Conservation (phyloP, 78 protist species). For the Dictyostelium citrinum region DNA sequence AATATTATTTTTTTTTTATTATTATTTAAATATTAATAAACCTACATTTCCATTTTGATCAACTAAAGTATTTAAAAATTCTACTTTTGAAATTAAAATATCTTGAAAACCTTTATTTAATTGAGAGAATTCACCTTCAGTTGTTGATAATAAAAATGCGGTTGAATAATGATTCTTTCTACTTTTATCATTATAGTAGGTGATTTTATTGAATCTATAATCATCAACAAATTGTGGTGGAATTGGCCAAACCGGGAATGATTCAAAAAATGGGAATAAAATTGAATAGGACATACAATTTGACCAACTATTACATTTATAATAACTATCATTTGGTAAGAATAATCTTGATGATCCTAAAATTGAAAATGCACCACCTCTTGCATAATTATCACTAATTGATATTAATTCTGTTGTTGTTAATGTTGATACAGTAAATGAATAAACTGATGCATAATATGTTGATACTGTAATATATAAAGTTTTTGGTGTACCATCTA, state of each 20-base stretch:
- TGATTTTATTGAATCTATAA: background rate
- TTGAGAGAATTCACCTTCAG: background rate
- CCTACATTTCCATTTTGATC: constrained; percentile 21
- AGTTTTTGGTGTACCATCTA: constrained; percentile 21
- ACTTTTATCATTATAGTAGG: background rate
- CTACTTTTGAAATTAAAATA: background rate
- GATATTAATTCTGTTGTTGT: background rate
- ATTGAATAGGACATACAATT: background rate
- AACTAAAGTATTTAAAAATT: constrained; percentile 4
- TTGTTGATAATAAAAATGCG: constrained; percentile 35
- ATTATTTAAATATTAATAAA: background rate
- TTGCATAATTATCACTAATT: background rate
- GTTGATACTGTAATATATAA: constrained; percentile 44
- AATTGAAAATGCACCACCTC: constrained; percentile 19
- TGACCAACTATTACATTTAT: constrained; percentile 14
- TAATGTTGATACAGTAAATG: constrained; percentile 10
- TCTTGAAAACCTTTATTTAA: background rate
- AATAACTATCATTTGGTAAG: background rate
- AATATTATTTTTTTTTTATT: background rate
- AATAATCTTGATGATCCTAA: constrained; percentile 29
- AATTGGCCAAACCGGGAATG: constrained; percentile 57
- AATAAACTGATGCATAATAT: constrained; percentile 20
- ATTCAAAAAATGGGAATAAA: constrained; percentile 1
- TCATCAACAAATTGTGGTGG: background rate
- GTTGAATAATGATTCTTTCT: background rate